A percentile compares a stretch with the other conserved stretches of the same genome.
These are phyloP conservation scores for Alternaria postmessia DNA, from an alignment of 2,329 filamentous ascomycete genomes.

Conservation along the genomic window DNA sequence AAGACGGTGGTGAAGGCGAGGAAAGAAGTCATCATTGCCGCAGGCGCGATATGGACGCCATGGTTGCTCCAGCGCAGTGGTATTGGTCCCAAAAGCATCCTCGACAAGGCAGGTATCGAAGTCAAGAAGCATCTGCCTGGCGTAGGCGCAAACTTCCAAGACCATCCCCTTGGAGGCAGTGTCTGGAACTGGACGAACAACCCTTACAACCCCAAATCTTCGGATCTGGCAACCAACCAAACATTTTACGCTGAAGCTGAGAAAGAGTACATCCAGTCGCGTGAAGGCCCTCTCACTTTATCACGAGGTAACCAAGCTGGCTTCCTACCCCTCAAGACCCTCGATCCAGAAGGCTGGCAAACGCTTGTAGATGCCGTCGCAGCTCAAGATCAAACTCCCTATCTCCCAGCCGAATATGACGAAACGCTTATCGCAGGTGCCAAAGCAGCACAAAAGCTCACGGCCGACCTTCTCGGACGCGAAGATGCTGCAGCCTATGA, in stretches of 20 bases:
- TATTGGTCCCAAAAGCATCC: background rate
- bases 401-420: conserved; percentile 20
- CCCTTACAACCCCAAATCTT: background rate
- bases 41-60: background rate
- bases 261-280: background rate
- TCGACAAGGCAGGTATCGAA: conserved; percentile 29
- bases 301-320: conserved; percentile 37
- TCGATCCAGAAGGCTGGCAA: conserved; percentile 38
- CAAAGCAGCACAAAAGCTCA: conserved; percentile 31
- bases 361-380: conserved; percentile 14
- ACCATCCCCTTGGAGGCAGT: conserved; percentile 27
- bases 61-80: background rate
- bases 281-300: background rate
- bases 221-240: background rate
- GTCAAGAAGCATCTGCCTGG: conserved; percentile 32
- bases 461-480: conserved; percentile 23
- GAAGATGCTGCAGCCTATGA: conserved; percentile 34
- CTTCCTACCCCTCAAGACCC: conserved; percentile 65
- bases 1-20: background rate
- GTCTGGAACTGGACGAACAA: conserved; percentile 12
- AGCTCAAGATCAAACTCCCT: conserved; percentile 15
- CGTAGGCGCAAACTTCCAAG: conserved; percentile 47
- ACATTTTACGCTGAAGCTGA: background rate
- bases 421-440: conserved; percentile 12
- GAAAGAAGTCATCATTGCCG: background rate